Evolutionary conservation across 2,329 filamentous ascomycete genomes (phyloP), one percentile per base, ranked within the genome.

Genomic region (Rosellinia necatrix): DNA sequence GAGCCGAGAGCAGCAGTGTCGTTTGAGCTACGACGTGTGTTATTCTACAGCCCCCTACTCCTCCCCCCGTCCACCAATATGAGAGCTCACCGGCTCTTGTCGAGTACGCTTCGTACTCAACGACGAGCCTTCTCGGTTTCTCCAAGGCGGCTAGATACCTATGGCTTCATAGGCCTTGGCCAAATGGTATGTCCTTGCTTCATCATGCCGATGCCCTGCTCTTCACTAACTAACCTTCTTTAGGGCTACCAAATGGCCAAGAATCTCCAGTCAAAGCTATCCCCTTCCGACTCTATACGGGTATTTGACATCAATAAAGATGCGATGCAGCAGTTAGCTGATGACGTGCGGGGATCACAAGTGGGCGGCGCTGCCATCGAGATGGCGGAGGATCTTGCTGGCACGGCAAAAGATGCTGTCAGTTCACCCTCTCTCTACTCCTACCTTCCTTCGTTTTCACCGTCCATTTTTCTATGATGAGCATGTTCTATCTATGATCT

Each of bases 181-280:
- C 82, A 85, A 60, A 86, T 86, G 83, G 82, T 85, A 72, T 25
- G 76, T 66, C 8, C 17, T 22, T n/a, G 41, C 25, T 30, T 37
- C 30, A n/a, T 51, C n/a, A 6, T n/a, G n/a, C 35, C 17, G 17
- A 35, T 3, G 22, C 30, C 12, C 19, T 10, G 27, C 21, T 17
- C 12, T 8, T 51, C 40, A 49, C 50, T 59, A 56, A 58, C 21
- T 25, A 19, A 50, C 21, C 3, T 29, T 49, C 13, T 21, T 24
- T 37, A 85, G 82, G 83, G 83, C 37, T 85, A 81, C 64, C 82
- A 84, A 73, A 85, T 86, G 83, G 83, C 82, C 59, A 81, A 78
- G 71, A 86, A 85, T 68, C 77, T 86, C 3, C 82, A 83, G 68
- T 74, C 79, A 27, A 85, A 83, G 69, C 74, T 85, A 29, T 66